Conservation (phyloP, 148 eudicot species). For the Salicornia ramosissima region DNA sequence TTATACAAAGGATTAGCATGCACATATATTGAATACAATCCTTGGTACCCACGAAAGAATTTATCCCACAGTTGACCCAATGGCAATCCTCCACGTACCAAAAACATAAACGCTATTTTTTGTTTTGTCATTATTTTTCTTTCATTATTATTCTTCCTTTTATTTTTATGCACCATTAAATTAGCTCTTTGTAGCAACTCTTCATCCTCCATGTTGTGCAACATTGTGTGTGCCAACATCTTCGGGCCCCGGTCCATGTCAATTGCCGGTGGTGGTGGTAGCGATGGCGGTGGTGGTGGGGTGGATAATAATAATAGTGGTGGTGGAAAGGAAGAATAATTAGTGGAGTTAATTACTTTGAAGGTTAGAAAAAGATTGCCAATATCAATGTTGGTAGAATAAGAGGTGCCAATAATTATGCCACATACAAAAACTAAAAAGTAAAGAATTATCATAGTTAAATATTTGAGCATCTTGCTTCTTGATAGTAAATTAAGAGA, state of each 20-base stretch:
- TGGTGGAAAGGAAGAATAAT: not conserved
- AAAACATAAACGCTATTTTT: slow-evolving; percentile 56
- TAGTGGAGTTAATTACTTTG: not conserved
- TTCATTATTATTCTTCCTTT: not conserved
- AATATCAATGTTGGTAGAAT: slow-evolving; percentile 4
- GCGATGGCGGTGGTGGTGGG: not conserved
- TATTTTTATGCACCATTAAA: slow-evolving; percentile 33
- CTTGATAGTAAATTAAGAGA: not conserved
- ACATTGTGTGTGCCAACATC: not conserved
- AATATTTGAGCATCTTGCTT: not conserved
- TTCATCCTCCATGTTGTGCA: slow-evolving; percentile 35
- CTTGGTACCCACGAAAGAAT: slow-evolving; percentile 54
- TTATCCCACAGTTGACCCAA: slow-evolving; percentile 55
- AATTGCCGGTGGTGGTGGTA: not conserved
- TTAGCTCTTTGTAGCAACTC: slow-evolving; percentile 43
- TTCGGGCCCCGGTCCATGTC: not conserved
- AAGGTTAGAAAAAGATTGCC: slow-evolving; percentile 9
- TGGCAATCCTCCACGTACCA: slow-evolving; percentile 50
- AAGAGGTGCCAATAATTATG: slow-evolving; percentile 15
- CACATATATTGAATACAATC: slow-evolving; percentile 47
- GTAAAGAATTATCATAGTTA: slow-evolving; percentile 7
- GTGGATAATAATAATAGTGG: not conserved
- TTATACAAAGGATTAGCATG: slow-evolving; percentile 50
- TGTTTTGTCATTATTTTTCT: slow-evolving; percentile 22
- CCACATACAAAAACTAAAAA: slow-evolving; percentile 21